Conservation (phyloP, 2,329 filamentous ascomycete genomes). For the Trichophyton equinum region DNA sequence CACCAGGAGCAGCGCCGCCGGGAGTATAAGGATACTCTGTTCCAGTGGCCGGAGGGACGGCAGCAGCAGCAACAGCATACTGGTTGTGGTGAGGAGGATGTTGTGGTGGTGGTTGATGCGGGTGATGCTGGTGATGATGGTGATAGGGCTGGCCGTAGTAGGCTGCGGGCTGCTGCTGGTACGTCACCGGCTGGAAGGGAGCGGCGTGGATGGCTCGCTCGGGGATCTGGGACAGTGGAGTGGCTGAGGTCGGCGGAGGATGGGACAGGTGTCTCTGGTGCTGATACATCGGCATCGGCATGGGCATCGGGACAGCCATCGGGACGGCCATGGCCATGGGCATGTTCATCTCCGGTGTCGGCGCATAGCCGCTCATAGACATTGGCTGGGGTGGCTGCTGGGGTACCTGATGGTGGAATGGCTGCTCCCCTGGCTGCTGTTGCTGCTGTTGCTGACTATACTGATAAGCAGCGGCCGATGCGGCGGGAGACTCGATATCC, state of each 20-base stretch:
- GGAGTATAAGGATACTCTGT: slow-evolving; percentile 28
- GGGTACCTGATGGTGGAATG: slow-evolving; percentile 92
- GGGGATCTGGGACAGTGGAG: slow-evolving; percentile 80
- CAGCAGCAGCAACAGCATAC: slow-evolving; percentile 42
- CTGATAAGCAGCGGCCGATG: slow-evolving; percentile 45
- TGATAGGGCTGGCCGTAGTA: slow-evolving; percentile 44
- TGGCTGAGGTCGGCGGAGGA: slow-evolving; percentile 57
- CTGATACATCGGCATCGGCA: slow-evolving; percentile 32
- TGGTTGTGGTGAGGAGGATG: slow-evolving; percentile 47
- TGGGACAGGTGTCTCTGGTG: slow-evolving; percentile 59
- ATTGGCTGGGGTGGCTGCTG: slow-evolving; percentile 20
- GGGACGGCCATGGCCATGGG: not conserved
- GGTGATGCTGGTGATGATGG: slow-evolving; percentile 45
- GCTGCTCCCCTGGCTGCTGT: slow-evolving; percentile 45
- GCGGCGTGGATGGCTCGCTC: slow-evolving; percentile 84
- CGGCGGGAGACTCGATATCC: slow-evolving; percentile 74
- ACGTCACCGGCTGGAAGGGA: slow-evolving; percentile 69
- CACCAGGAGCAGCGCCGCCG: not conserved
- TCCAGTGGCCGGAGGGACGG: slow-evolving; percentile 16
- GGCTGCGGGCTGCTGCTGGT: slow-evolving; percentile 29
- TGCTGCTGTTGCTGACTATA: slow-evolving; percentile 20
- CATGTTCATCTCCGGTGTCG: slow-evolving; percentile 30
- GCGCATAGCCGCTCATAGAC: slow-evolving; percentile 49
- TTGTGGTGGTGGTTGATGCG: slow-evolving; percentile 38
- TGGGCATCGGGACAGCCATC: slow-evolving; percentile 5